These are phyloP conservation scores for Pleurotus eryngii DNA, from an alignment of 768 basidiomycete genomes.

Conservation along the genomic window DNA sequence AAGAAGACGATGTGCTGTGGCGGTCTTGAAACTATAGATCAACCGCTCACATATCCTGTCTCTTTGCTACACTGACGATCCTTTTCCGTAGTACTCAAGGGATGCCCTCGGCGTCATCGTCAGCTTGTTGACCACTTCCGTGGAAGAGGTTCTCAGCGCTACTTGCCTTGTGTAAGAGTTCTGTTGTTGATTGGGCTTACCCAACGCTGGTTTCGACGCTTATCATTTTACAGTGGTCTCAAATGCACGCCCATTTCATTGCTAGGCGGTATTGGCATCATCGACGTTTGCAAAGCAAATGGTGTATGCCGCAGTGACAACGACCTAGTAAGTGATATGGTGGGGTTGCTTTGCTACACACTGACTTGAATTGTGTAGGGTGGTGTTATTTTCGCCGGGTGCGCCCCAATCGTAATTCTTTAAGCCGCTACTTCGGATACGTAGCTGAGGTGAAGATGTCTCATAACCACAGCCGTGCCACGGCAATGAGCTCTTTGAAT, in stretches of 20 bases:
- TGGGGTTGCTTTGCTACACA: too few relatives aligned
- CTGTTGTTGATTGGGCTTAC: not conserved
- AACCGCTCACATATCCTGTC: too few relatives aligned
- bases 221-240: slow-evolving; percentile 17
- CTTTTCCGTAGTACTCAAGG: not conserved
- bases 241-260: slow-evolving; percentile 29
- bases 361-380: slow-evolving; percentile 12
- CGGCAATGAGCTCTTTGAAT: too few relatives aligned
- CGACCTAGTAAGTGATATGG: slow-evolving; percentile 18
- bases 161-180: slow-evolving; percentile 24
- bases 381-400: slow-evolving; percentile 37
- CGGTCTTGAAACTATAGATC: not conserved
- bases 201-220: not conserved
- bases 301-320: slow-evolving; percentile 39
- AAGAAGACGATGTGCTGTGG: slow-evolving; percentile 4
- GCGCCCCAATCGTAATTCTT: slow-evolving; percentile 30
- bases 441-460: too few relatives aligned
- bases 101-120: not conserved
- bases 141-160: slow-evolving; percentile 11
- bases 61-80: not conserved
- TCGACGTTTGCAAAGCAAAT: slow-evolving; percentile 22
- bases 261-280: slow-evolving; percentile 12
- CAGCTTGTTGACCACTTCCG: not conserved
- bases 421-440: not conserved
- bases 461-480: too few relatives aligned